Base-by-base conservation (phyloP, 176 grass and related monocot species). In the Aegilops longissima region DNA sequence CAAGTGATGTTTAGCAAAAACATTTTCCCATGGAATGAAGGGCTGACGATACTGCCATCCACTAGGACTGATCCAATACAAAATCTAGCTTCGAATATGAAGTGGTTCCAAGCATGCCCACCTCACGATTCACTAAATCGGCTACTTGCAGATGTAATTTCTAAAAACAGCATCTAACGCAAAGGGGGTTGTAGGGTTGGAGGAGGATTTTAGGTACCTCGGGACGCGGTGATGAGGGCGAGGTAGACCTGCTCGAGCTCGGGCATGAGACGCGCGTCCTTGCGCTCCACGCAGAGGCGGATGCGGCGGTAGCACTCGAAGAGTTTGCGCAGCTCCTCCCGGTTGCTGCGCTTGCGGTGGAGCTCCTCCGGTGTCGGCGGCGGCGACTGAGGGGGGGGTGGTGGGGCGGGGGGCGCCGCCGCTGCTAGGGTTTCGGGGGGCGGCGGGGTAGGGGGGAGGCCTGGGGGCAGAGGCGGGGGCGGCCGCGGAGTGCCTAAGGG, bases 211-310 rank as follows among this genome's bases (percentile, higher is more conserved):
- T 34, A 61, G 51, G 71, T 47, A 95, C 93, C 96, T 95, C 91
- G 82, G 27, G 93, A 98, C 35, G 91, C 80, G 74, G 96, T 88
- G 88, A 95, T 93, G 82, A 98, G 83, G n/a, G 90, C 61, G 80
- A 98, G 91, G 77, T 95, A 98, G 38, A 89, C 93, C 82, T 95
- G 91, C 77, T 95, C 96, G 64, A 98, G 84, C 80, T 95, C 91
- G 40, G 93, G 87, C 80, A 93, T 87, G 77, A 92, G 91, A 66
- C 78, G 71, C 38, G 87, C 49, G 82, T 93, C 93, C 71, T 94
- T 95, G 36, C 83, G 61, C 23, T 87, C 83, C 40, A 92, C 64
- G 84, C 81, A 95, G 68, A 81, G 66, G 61, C 85, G 94, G 73
- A 98, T 93, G 54, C 89, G 90, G 40, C 86, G 87, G 74, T 98